A percentile compares a stretch with the other conserved stretches of the same genome.
Conservation (phyloP, 2,329 filamentous ascomycete species). For the Ophiostoma sp. region DNA sequence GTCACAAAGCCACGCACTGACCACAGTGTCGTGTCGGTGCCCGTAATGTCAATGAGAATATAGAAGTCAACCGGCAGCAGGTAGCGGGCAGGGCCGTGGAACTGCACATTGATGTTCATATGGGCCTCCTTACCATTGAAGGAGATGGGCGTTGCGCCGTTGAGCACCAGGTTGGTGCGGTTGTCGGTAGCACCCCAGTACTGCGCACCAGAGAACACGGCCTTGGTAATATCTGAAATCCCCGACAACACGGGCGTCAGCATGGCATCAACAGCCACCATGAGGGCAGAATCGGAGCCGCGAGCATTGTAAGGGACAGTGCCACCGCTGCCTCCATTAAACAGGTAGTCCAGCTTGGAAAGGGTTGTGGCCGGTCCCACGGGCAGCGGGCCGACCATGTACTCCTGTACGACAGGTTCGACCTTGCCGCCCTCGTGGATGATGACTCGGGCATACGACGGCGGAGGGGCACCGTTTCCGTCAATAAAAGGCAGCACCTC, state of each 20-base stretch:
- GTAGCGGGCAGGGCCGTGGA: conserved; percentile 38
- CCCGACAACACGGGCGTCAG: conserved; percentile 34
- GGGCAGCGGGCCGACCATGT: conserved; percentile 47
- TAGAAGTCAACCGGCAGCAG: conserved; percentile 44
- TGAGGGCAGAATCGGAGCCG: conserved; percentile 34
- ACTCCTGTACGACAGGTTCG: conserved; percentile 44
- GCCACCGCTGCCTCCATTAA: conserved; percentile 40
- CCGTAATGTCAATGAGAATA: conserved; percentile 40
- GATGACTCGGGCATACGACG: conserved; percentile 43
- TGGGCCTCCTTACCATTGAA: conserved; percentile 40
- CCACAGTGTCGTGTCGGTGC: conserved; percentile 41
- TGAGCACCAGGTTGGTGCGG: conserved; percentile 34
- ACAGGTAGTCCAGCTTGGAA: conserved; percentile 40
- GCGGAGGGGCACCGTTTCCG: conserved; percentile 34
- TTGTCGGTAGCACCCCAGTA: conserved; percentile 34
- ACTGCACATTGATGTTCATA: conserved; percentile 40
- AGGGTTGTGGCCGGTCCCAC: conserved; percentile 37
- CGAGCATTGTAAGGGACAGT: conserved; percentile 36
- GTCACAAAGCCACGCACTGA: conserved; percentile 42
- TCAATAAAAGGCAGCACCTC: conserved; percentile 43
- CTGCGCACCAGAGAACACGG: conserved; percentile 35
- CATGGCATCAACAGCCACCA: conserved; percentile 35
- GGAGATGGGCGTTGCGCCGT: conserved; percentile 36
- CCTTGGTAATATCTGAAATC: conserved; percentile 40
- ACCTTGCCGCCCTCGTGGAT: conserved; percentile 42